A percentile compares a stretch with the other conserved stretches of the same genome.
These are phyloP conservation scores for Phycomyces nitens DNA, from an alignment of 192 early-diverging fungal species.

Conservation along the genomic window DNA sequence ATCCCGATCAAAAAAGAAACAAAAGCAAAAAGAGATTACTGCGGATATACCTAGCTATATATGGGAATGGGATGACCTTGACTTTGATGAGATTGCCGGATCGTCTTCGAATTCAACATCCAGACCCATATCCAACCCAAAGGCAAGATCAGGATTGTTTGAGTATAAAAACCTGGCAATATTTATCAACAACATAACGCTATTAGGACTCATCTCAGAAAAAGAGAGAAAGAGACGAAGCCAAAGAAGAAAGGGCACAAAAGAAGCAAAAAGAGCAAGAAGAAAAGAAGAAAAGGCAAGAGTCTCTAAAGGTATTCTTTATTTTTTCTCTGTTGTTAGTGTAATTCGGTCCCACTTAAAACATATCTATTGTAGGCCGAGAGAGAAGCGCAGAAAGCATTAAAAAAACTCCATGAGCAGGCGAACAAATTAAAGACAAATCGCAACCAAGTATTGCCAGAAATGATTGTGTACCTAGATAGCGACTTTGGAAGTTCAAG, in stretches of 20 bases:
- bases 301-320: background rate
- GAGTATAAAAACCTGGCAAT: no score
- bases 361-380: slow-evolving; percentile 7
- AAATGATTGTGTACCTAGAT: slow-evolving; percentile 44
- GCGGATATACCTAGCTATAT: background rate
- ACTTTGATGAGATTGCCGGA: background rate
- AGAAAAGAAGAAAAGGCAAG: slow-evolving; percentile 2
- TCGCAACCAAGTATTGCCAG: slow-evolving; percentile 29
- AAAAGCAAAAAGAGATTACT: no score
- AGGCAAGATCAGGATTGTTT: no score
- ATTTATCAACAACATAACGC: no score
- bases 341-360: no score
- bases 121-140: background rate
- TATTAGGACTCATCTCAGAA: background rate
- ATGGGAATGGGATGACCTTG: background rate
- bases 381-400: slow-evolving; percentile 27
- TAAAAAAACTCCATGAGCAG: slow-evolving; percentile 14
- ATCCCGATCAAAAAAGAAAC: no score
- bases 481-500: slow-evolving; percentile 22
- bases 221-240: background rate
- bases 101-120: background rate
- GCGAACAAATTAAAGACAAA: slow-evolving; percentile 35
- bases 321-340: no score
- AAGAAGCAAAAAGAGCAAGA: background rate
- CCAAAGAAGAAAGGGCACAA: slow-evolving; percentile 9